Conservation (phyloP, 192 early-diverging fungal species). For the Gaertneriomyces sp. region DNA sequence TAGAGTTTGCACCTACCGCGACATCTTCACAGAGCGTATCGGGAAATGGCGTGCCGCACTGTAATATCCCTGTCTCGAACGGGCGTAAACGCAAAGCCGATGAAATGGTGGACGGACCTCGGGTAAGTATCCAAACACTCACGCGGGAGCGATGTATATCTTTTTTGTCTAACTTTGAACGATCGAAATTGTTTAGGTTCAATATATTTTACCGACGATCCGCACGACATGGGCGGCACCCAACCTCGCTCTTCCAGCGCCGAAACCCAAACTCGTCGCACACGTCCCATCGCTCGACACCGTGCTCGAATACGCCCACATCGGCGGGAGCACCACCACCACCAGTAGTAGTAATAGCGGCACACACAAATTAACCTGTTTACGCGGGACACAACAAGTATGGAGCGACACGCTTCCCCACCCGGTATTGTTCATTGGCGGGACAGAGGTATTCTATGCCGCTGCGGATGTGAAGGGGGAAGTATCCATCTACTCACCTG, state of each 20-base stretch:
- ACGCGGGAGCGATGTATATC: background rate
- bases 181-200: slow-evolving; percentile 10
- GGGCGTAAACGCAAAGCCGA: background rate
- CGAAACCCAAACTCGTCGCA: background rate
- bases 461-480: slow-evolving; percentile 65
- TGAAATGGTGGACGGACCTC: slow-evolving; percentile 4
- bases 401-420: slow-evolving; percentile 62
- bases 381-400: slow-evolving; percentile 40
- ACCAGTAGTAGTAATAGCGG: background rate
- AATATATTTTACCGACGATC: slow-evolving; percentile 31
- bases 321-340: background rate
- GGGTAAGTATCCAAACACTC: background rate
- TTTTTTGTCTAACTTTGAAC: background rate
- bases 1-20: too few relatives aligned
- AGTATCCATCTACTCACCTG: slow-evolving; percentile 60
- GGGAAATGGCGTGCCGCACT: too few relatives aligned
- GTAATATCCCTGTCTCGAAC: slow-evolving; percentile 1
- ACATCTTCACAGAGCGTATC: too few relatives aligned
- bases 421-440: slow-evolving; percentile 58
- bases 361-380: slow-evolving; percentile 45
- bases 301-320: too few relatives aligned
- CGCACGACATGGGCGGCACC: slow-evolving; percentile 8
- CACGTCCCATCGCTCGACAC: slow-evolving; percentile 3
- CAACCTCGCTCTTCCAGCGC: slow-evolving; percentile 24
- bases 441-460: slow-evolving; percentile 55